A percentile compares a stretch with the other conserved stretches of the same genome.
phyloP scores from a whole-genome alignment of 2,329 filamentous ascomycete species.

The Colletotrichum liaoningense region DNA sequence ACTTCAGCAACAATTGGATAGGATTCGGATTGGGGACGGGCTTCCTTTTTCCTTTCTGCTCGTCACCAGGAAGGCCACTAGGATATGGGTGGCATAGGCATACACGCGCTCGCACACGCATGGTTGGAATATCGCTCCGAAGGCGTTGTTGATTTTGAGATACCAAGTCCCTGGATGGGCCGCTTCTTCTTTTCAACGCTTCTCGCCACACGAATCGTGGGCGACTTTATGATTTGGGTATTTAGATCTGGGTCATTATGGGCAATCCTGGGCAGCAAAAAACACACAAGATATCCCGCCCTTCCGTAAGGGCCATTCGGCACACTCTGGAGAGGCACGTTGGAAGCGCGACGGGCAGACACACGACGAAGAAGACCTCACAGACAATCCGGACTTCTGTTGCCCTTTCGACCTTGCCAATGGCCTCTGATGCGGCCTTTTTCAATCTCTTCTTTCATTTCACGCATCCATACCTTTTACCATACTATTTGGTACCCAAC shows the following conservation, averaged over 20 bases:
- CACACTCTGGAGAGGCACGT: conserved; percentile 4
- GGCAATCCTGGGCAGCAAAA: conserved; percentile 32
- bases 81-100: conserved; percentile 16
- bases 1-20: conserved; percentile 26
- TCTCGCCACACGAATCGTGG: conserved; percentile 18
- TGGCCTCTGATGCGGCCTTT: conserved; percentile 1
- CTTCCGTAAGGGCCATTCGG: background rate
- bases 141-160: conserved; percentile 38
- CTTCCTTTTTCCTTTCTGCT: conserved; percentile 9
- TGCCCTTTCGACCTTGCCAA: background rate
- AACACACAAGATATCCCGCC: conserved; percentile 29
- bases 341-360: background rate
- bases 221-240: conserved; percentile 32
- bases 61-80: conserved; percentile 22
- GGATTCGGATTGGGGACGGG: conserved; percentile 18
- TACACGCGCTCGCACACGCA: conserved; percentile 29
- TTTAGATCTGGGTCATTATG: conserved; percentile 30
- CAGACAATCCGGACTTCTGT: background rate
- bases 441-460: conserved; percentile 9
- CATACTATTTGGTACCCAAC: conserved; percentile 23
- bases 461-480: conserved; percentile 20
- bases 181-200: conserved; percentile 34
- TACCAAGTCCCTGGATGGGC: conserved; percentile 36
- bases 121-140: conserved; percentile 34
- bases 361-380: background rate